Percentiles rank a stretch among this genome's conserved stretches.
Evolutionary conservation across 2,329 filamentous ascomycete genomes (phyloP).

Genomic region (Trichoderma koningiopsis): DNA sequence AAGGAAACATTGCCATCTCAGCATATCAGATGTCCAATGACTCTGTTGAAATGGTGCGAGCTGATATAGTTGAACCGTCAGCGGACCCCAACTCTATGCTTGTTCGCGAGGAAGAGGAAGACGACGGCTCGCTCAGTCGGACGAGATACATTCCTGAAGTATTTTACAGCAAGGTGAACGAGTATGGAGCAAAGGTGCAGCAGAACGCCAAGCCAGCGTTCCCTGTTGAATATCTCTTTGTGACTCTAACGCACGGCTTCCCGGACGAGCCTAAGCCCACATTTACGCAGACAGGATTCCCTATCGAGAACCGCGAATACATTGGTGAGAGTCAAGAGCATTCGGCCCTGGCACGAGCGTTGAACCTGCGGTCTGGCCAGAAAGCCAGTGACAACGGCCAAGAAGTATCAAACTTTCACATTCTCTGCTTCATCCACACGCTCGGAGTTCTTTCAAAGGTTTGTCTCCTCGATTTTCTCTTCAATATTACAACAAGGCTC

Average conservation of each 20-base stretch:
- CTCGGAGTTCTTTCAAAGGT: slow-evolving; percentile 87
- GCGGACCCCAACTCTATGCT: slow-evolving; percentile 93
- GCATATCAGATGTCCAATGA: slow-evolving; percentile 95
- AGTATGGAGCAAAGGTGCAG: slow-evolving; percentile 94
- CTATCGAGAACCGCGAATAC: slow-evolving; percentile 87
- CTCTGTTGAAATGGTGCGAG: slow-evolving; percentile 93
- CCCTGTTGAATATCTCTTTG: slow-evolving; percentile 92
- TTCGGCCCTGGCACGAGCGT: slow-evolving; percentile 65
- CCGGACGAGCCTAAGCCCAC: slow-evolving; percentile 76
- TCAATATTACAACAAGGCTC: too few relatives aligned
- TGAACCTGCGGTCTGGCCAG: slow-evolving; percentile 63
- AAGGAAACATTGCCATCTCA: slow-evolving; percentile 84
- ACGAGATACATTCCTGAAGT: slow-evolving; percentile 95
- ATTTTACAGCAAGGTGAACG: slow-evolving; percentile 93
- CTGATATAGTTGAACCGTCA: slow-evolving; percentile 92
- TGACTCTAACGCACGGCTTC: slow-evolving; percentile 96
- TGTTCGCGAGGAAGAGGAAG: slow-evolving; percentile 88
- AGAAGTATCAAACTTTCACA: slow-evolving; percentile 87
- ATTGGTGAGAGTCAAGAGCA: slow-evolving; percentile 86
- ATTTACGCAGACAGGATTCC: slow-evolving; percentile 75
- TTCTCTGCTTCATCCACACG: slow-evolving; percentile 82
- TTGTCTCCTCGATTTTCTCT: slow-evolving; percentile 35
- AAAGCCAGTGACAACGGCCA: slow-evolving; percentile 63
- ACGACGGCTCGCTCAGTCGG: slow-evolving; percentile 67
- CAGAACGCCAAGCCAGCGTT: slow-evolving; percentile 97